These are phyloP conservation scores for Sarocladiaceae sp. DNA, from an alignment of 2,329 filamentous ascomycete genomes.

Conservation along the genomic window DNA sequence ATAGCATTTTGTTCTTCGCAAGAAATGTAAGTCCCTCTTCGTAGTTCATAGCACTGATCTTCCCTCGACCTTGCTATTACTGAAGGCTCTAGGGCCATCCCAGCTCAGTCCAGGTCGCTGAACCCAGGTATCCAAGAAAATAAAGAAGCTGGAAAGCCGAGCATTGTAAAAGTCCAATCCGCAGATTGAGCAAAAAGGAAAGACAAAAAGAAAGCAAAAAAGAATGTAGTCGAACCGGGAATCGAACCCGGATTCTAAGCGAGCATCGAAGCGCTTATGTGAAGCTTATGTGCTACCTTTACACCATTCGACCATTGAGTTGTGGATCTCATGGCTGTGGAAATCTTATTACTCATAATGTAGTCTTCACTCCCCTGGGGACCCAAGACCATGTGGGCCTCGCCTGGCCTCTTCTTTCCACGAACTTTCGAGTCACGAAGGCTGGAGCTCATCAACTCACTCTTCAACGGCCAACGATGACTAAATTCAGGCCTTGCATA, in stretches of 20 bases:
- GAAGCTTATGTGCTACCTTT: conserved; percentile 11
- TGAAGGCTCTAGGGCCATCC: too few species aligned
- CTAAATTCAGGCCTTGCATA: conserved; percentile 91
- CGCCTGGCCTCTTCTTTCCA: neutral
- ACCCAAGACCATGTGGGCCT: neutral
- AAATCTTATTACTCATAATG: neutral
- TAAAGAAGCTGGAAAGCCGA: too few species aligned
- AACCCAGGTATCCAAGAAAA: too few species aligned
- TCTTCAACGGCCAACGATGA: conserved; percentile 56
- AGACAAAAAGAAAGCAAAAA: conserved; percentile 5
- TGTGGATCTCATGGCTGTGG: neutral
- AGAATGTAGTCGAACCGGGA: conserved; percentile 10
- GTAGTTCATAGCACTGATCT: too few species aligned
- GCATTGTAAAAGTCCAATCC: too few species aligned
- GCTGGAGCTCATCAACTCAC: neutral
- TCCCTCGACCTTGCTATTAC: too few species aligned
- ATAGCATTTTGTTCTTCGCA: too few species aligned
- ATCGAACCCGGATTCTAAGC: conserved; percentile 11
- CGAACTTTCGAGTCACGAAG: too few species aligned
- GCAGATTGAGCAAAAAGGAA: neutral
- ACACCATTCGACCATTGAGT: conserved; percentile 10
- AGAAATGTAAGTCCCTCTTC: too few species aligned
- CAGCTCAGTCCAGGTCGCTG: too few species aligned
- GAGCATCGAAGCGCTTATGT: conserved; percentile 11
- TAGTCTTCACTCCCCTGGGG: neutral